Evolutionary conservation across 2,329 filamentous ascomycete genomes (phyloP).

Genomic region (Trichocomaceae sp.): DNA sequence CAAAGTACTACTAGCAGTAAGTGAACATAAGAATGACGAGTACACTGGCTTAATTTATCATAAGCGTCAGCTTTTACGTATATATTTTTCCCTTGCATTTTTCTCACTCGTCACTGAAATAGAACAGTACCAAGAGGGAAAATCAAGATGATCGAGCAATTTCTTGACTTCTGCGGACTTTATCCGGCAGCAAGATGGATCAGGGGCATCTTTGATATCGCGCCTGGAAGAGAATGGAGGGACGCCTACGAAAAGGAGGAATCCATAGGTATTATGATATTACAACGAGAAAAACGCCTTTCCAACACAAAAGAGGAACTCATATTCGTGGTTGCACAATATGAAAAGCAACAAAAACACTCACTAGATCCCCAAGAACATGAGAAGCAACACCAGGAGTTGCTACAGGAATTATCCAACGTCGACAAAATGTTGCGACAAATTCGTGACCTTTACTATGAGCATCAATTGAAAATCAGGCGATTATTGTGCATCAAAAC

Average conservation of each 20-base stretch:
- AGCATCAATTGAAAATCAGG: background rate
- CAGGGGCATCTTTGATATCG: background rate
- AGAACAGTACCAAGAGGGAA: background rate
- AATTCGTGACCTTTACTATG: background rate
- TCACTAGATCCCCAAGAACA: background rate
- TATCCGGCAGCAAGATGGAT: background rate
- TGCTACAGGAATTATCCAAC: background rate
- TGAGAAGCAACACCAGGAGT: background rate
- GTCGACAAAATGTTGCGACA: background rate
- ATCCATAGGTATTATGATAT: background rate
- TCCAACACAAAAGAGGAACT: background rate
- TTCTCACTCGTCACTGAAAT: background rate
- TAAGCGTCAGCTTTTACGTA: too few relatives aligned
- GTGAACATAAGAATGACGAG: background rate
- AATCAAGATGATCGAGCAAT: background rate
- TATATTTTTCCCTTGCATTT: background rate
- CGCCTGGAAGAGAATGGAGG: background rate
- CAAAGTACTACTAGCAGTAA: too few relatives aligned
- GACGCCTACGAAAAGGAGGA: background rate
- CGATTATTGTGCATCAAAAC: background rate
- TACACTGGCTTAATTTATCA: background rate
- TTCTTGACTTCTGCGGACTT: background rate
- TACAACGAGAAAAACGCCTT: conserved; percentile 1
- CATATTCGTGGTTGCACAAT: background rate
- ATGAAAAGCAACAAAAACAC: background rate